A percentile compares a stretch with the other conserved stretches of the same genome.
phyloP scores from a whole-genome alignment of 768 basidiomycete species.

The Goffeauzyma gilvescens region DNA sequence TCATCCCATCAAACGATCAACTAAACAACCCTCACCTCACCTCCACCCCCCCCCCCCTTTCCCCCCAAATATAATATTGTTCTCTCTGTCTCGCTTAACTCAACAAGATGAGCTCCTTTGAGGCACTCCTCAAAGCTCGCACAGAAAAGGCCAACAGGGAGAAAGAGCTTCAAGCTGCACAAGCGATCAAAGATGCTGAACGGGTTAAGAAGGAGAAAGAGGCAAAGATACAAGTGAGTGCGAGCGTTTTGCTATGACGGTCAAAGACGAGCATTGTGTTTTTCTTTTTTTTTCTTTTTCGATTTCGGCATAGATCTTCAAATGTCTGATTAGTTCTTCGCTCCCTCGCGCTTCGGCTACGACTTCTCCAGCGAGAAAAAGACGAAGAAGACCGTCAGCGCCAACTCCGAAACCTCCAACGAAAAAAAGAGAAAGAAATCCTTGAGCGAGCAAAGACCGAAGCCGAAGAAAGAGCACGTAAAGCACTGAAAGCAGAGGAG shows the following conservation, averaged over 20 bases:
- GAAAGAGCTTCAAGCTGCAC: too few species aligned
- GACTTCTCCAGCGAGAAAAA: constrained; percentile 4
- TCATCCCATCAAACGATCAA: too few species aligned
- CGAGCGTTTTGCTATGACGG: neutral
- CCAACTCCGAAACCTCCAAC: constrained; percentile 4
- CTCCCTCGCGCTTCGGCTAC: too few species aligned
- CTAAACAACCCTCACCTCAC: too few species aligned
- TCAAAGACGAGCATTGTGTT: neutral
- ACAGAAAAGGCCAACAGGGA: too few species aligned
- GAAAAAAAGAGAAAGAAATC: constrained; percentile 3
- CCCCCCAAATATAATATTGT: too few species aligned
- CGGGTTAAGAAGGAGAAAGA: constrained; percentile 3
- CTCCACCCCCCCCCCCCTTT: too few species aligned
- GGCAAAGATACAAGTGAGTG: neutral
- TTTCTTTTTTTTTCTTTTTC: neutral
- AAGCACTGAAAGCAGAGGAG: neutral
- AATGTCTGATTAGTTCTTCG: too few species aligned
- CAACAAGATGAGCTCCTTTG: too few species aligned
- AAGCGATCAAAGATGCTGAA: constrained; percentile 3
- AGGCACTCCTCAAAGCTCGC: too few species aligned
- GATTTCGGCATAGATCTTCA: too few species aligned
- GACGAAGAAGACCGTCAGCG: constrained; percentile 5
- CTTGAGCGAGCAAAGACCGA: constrained; percentile 2
- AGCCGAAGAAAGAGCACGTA: neutral
- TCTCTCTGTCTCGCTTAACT: too few species aligned